Percentiles rank a stretch among this genome's conserved stretches.
Evolutionary conservation across 345 rosid species (phyloP).

Genomic region (Triadica sebifera): DNA sequence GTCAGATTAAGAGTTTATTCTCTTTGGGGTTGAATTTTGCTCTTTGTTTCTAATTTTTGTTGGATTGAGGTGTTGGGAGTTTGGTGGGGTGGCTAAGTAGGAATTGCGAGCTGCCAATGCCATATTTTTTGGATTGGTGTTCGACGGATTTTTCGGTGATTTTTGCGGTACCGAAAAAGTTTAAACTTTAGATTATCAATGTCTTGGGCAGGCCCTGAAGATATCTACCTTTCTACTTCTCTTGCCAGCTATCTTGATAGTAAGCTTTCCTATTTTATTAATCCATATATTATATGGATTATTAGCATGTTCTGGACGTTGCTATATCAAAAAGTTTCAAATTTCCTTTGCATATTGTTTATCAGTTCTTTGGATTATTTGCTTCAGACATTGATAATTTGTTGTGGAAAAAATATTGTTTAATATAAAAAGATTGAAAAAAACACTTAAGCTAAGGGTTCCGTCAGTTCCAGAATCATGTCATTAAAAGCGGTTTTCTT

Average conservation of each 20-base stretch:
- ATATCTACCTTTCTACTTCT: slow-evolving; percentile 28
- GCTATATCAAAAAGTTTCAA: neutral
- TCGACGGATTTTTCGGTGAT: slow-evolving; percentile 32
- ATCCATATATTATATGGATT: neutral
- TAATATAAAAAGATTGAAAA: neutral
- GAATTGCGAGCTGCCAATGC: slow-evolving; percentile 39
- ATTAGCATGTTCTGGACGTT: neutral
- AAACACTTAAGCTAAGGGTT: neutral
- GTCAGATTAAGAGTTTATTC: neutral
- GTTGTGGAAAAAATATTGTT: neutral
- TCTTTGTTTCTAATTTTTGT: neutral
- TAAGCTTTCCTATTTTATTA: neutral
- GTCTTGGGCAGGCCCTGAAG: slow-evolving; percentile 35
- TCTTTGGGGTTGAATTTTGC: slow-evolving; percentile 1
- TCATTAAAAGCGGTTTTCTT: neutral
- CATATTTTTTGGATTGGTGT: slow-evolving; percentile 31
- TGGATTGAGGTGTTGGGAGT: slow-evolving; percentile 3
- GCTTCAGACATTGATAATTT: neutral
- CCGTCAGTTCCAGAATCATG: neutral
- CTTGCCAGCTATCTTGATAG: slow-evolving; percentile 35
- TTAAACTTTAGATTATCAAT: slow-evolving; percentile 24
- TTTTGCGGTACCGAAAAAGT: slow-evolving; percentile 40
- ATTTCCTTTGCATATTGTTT: neutral
- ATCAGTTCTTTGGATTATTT: neutral
- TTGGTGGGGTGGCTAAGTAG: neutral